phyloP scores from a whole-genome alignment of 2,329 filamentous ascomycete species.

The Fusarium compactum region DNA sequence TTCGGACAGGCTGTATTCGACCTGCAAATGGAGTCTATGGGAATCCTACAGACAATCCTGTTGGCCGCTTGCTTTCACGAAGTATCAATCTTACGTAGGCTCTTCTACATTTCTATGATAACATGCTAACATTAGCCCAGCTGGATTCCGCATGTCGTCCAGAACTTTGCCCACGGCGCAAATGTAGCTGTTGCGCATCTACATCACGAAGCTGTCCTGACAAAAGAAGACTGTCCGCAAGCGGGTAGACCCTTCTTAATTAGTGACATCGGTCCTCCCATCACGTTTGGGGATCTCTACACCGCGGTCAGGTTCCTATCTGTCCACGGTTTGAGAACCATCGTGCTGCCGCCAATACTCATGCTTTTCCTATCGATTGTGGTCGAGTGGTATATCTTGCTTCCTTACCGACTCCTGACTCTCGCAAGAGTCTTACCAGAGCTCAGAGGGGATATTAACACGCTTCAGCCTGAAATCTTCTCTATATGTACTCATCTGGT shows the following conservation, averaged over 20 bases:
- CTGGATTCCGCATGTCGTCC: constrained; percentile 9
- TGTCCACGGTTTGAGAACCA: constrained; percentile 1
- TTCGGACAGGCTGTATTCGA: constrained; percentile 20
- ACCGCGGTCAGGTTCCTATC: not conserved
- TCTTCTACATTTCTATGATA: fast-evolving
- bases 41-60: not conserved
- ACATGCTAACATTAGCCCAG: not conserved
- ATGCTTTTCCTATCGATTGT: not conserved
- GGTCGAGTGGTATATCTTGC: constrained; percentile 9
- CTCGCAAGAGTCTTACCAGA: not conserved
- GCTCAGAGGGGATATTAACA: not conserved
- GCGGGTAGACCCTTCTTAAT: constrained; percentile 15
- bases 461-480: constrained; percentile 1
- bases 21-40: constrained; percentile 19
- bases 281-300: constrained; percentile 9
- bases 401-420: not conserved
- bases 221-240: not conserved
- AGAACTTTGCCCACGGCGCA: constrained; percentile 10
- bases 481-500: constrained; percentile 14
- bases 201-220: constrained; percentile 10
- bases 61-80: not conserved
- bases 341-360: not conserved
- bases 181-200: constrained; percentile 21
- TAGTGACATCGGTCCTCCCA: constrained; percentile 1
- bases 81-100: not conserved